Percentiles rank a stretch among this genome's conserved stretches.
These are phyloP conservation scores for Sclerotinia borealis DNA, from an alignment of 2,329 filamentous ascomycete genomes.

Conservation along the genomic window DNA sequence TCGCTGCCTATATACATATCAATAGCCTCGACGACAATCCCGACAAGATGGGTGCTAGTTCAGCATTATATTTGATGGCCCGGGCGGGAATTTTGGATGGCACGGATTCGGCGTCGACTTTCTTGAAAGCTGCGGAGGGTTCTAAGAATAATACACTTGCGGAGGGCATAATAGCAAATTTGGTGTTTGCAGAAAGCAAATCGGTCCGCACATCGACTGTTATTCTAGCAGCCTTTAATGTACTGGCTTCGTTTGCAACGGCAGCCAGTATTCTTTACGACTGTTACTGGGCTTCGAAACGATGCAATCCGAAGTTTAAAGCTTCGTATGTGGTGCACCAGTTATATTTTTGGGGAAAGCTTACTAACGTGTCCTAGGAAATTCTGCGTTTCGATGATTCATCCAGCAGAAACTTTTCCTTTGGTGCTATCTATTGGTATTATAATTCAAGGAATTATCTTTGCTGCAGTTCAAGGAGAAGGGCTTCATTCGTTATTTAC, in stretches of 20 bases:
- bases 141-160: slow-evolving; percentile 14
- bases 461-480: slow-evolving; percentile 50
- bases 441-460: slow-evolving; percentile 50
- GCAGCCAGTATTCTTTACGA: slow-evolving; percentile 52
- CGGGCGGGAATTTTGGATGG: slow-evolving; percentile 13
- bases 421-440: slow-evolving; percentile 53
- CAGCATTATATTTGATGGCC: slow-evolving; percentile 24
- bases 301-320: slow-evolving; percentile 31
- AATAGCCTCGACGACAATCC: slow-evolving; percentile 12
- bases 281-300: slow-evolving; percentile 34
- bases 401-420: slow-evolving; percentile 40
- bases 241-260: slow-evolving; percentile 50
- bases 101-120: slow-evolving; percentile 10
- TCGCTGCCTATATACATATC: slow-evolving; percentile 26
- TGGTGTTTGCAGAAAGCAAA: slow-evolving; percentile 37
- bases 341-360: slow-evolving; percentile 29
- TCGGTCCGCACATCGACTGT: slow-evolving; percentile 56
- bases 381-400: slow-evolving; percentile 31
- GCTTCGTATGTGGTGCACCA: slow-evolving; percentile 38
- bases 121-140: slow-evolving; percentile 12
- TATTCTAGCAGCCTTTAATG: slow-evolving; percentile 56
- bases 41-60: slow-evolving; percentile 21
- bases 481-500: slow-evolving; percentile 48
- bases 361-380: slow-evolving; percentile 24
- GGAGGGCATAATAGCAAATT: slow-evolving; percentile 24